Evolutionary conservation across 352 stramenopile genomes (phyloP), one percentile per base, ranked within the genome.

Genomic region (Globisporangium sylvaticum): DNA sequence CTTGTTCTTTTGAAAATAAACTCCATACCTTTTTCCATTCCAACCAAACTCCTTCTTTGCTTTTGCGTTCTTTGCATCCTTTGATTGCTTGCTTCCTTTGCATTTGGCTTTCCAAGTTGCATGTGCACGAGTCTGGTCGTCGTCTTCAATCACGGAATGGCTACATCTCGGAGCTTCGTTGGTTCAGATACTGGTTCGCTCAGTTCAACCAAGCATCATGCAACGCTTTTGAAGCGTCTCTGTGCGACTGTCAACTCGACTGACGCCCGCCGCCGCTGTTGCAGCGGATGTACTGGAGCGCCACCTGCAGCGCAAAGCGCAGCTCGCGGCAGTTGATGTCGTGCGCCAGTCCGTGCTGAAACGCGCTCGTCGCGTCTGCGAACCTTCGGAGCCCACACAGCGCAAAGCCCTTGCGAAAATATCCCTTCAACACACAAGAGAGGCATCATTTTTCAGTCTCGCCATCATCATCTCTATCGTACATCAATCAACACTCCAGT

Each of bases 1-100:
- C 77, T 73, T 63, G 62, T 81, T 86, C 79, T 88, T 88, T 79
- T 84, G 79, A 71, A 83, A 81, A 83, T 81, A 77, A 80, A 78
- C 78, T 69, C 61, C 59, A 68, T 65, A 58, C 27, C 25, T 62
- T 66, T 48, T 53, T 66, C 50, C 31, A 63, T 32, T 37, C 8
- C 53, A 39, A 12, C 6, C 52, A n/a, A 48, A 8, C 39, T 48
- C 15, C 39, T 20, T n/a, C 15, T 20, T 48, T 20, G 14, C 5
- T 48, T 14, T n/a, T n/a, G 14, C 39, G 14, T 48, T 20, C 39
- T n/a, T 48, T 44, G 31, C 31, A 10, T 50, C 25, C 27, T 32
- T 50, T 22, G 14, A 3, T 34, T 22, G 14, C 15, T 34, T 10
- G 31, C 12, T 50, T 50, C 14, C 15, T 8, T 10, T 44, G 15